These are phyloP conservation scores for Antrodiella citrinella DNA, from an alignment of 768 basidiomycete species.

Conservation along the genomic window DNA sequence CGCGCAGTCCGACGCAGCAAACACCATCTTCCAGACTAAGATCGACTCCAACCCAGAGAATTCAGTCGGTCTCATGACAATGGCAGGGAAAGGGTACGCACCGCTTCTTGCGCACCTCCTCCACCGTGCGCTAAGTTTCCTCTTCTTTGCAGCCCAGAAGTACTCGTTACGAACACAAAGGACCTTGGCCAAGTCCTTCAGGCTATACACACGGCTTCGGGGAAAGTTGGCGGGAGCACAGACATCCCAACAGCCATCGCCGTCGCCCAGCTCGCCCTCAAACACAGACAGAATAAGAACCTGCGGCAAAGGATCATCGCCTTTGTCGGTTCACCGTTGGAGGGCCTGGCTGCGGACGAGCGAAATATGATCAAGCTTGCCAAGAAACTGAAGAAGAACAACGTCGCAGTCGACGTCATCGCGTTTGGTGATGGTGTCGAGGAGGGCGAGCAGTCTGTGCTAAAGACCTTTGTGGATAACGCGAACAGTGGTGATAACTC, in stretches of 20 bases:
- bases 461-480: constrained; percentile 78
- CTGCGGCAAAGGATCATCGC: constrained; percentile 93
- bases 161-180: constrained; percentile 92
- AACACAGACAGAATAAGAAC: constrained; percentile 98
- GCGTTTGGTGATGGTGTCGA: constrained; percentile 87
- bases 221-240: constrained; percentile 70
- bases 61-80: constrained; percentile 95
- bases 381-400: constrained; percentile 99
- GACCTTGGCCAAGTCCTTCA: constrained; percentile 88
- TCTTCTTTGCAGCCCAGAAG: constrained; percentile 70
- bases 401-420: constrained; percentile 89
- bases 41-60: constrained; percentile 95
- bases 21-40: constrained; percentile 85
- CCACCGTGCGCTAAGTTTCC: too few relatives aligned
- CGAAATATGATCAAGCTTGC: constrained; percentile 81
- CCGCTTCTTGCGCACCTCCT: too few relatives aligned
- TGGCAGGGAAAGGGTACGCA: constrained; percentile 90
- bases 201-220: constrained; percentile 63
- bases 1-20: constrained; percentile 89
- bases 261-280: constrained; percentile 91
- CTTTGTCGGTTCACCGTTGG: constrained; percentile 87
- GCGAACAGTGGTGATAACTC: constrained; percentile 80
- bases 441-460: constrained; percentile 58
- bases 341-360: constrained; percentile 61
- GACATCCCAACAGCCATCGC: constrained; percentile 89